Base-by-base conservation (phyloP, 2,329 filamentous ascomycete genomes). In the Parafenestella ontariensis region DNA sequence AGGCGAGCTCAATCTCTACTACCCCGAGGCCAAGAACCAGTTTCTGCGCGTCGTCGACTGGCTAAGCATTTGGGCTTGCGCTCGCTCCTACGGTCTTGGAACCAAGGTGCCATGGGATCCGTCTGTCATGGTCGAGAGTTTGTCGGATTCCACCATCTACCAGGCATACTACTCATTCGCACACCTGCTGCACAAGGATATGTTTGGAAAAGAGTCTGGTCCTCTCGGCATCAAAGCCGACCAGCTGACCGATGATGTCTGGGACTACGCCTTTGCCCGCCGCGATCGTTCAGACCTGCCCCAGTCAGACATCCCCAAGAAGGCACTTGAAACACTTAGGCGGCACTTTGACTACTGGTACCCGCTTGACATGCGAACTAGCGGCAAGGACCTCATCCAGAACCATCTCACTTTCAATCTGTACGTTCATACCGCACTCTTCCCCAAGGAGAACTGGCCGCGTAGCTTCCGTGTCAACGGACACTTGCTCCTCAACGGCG, bases 331-430 rank as follows among this genome's bases (percentile, higher is more conserved):
- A 71, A 84, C 85, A 36, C 89, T 99, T 89, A 86, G 92, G 56
- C 86, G 93, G 70, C 92, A 96, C 69, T 98, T 98, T 69, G 89
- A 95, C 76, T 99, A 97, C 84, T 98, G 92, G 83, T 99, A 98
- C 77, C 95, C 95, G 36, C 82, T 98, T 46, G 94, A 98, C 70
- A 82, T 96, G 64, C 85, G 92, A 67, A 87, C 90, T 37, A 95
- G 90, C 31, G 95, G 94, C 66, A 98, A 98, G 82, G 94, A 76
- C 58, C 58, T 76, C 11, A 76, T 77, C 49, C 71, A 90, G 59
- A 96, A 96, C 79, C 95, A 98, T 78, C 81, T 99, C 69, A 97
- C 92, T 11, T 97, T 98, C 83, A 95, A 90, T 84, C 84, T 98
- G 49, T 98, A 98, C 80, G 89, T 94, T 65, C 95, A 98, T 76